A percentile compares a stretch with the other conserved stretches of the same genome.
Conservation (phyloP, 768 basidiomycete genomes). For the Terana coerulea region DNA sequence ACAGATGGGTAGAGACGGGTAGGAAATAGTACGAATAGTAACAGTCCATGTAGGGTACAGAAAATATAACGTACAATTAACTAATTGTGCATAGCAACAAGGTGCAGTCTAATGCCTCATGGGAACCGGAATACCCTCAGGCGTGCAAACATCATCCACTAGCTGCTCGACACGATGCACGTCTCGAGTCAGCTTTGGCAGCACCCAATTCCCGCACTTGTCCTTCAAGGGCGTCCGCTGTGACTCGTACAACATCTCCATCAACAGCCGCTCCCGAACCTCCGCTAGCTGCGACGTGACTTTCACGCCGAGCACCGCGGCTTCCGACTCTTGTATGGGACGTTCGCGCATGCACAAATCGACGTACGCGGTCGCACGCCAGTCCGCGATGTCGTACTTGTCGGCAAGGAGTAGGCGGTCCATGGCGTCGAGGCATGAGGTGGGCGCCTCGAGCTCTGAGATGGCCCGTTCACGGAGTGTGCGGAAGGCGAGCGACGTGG, state of each 20-base stretch:
- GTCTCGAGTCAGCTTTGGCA: not conserved
- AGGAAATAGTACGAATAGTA: too few relatives aligned
- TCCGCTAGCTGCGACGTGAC: constrained; percentile 4
- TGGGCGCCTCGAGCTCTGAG: not conserved
- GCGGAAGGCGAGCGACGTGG: constrained; percentile 29
- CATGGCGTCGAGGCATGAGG: constrained; percentile 10
- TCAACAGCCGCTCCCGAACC: constrained; percentile 8
- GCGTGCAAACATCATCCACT: not conserved
- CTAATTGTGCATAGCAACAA: too few relatives aligned
- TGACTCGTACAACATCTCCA: constrained; percentile 5
- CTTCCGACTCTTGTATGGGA: constrained; percentile 7
- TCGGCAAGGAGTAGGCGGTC: constrained; percentile 9
- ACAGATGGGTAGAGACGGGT: too few relatives aligned
- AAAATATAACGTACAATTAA: too few relatives aligned
- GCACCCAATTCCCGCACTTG: not conserved
- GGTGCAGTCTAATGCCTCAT: too few relatives aligned
- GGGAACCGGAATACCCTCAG: too few relatives aligned
- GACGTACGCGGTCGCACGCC: constrained; percentile 9
- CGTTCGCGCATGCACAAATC: constrained; percentile 5
- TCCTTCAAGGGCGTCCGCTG: not conserved
- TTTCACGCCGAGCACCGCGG: constrained; percentile 5
- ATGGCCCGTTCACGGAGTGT: constrained; percentile 7
- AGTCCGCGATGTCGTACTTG: constrained; percentile 3
- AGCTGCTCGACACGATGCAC: not conserved
- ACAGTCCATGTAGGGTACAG: too few relatives aligned